phyloP scores from a whole-genome alignment of 2,329 filamentous ascomycete genomes.

The Huntiella savannae region DNA sequence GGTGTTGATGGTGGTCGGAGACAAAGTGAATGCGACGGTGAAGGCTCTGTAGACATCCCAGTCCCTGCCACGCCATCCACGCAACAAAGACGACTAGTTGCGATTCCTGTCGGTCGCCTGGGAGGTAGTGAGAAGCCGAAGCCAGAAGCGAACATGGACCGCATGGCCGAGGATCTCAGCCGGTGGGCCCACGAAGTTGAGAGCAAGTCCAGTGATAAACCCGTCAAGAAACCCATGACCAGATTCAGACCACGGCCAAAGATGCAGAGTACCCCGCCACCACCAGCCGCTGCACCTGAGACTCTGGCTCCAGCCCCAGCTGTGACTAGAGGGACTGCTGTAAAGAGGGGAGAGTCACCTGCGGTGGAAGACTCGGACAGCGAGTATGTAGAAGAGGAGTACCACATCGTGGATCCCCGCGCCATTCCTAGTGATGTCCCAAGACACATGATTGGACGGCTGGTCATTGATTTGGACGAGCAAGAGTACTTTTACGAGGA shows the following conservation, averaged over 20 bases:
- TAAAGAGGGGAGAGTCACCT: neutral
- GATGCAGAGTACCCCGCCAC: neutral
- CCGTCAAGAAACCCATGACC: slow-evolving; percentile 34
- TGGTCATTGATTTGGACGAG: slow-evolving; percentile 38
- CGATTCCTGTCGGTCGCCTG: slow-evolving; percentile 15
- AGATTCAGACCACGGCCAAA: slow-evolving; percentile 23
- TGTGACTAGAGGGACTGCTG: neutral
- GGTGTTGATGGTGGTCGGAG: neutral
- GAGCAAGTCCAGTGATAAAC: slow-evolving; percentile 23
- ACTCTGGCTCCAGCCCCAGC: neutral
- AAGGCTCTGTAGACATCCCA: slow-evolving; percentile 6
- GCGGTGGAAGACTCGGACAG: slow-evolving; percentile 22
- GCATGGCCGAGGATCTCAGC: slow-evolving; percentile 36
- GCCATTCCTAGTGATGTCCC: slow-evolving; percentile 27
- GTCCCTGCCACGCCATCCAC: slow-evolving; percentile 9
- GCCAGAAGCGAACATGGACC: slow-evolving; percentile 25
- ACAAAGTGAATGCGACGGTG: neutral
- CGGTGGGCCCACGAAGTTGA: slow-evolving; percentile 31
- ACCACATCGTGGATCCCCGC: slow-evolving; percentile 38
- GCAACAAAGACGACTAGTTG: slow-evolving; percentile 7
- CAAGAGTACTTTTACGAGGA: slow-evolving; percentile 35
- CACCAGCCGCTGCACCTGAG: neutral
- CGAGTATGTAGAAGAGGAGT: slow-evolving; percentile 46
- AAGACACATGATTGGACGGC: slow-evolving; percentile 32
- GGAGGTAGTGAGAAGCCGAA: slow-evolving; percentile 16